Conservation (phyloP, 768 basidiomycete genomes). For the Russula lepida region DNA sequence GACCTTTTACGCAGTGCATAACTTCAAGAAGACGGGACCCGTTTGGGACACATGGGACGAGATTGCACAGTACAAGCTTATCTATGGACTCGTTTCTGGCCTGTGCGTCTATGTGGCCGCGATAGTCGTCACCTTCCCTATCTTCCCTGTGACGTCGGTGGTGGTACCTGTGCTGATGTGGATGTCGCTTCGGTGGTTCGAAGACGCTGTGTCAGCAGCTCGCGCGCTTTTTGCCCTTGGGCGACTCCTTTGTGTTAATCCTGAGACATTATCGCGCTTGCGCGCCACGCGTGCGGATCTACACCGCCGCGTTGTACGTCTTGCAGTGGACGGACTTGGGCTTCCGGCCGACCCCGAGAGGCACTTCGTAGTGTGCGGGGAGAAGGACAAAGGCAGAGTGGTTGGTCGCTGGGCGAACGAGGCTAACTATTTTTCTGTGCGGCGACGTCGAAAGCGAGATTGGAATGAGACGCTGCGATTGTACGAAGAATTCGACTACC, state of each 20-base stretch:
- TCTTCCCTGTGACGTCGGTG: constrained; percentile 47
- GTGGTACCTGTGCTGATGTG: constrained; percentile 75
- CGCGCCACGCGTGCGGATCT: constrained; percentile 47
- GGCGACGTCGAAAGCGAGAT: constrained; percentile 71
- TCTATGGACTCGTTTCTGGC: constrained; percentile 72
- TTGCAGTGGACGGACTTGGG: constrained; percentile 49
- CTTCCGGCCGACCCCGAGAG: constrained; percentile 64
- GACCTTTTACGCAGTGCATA: constrained; percentile 60
- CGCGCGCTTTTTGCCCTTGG: constrained; percentile 60
- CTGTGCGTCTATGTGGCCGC: constrained; percentile 53
- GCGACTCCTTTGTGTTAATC: constrained; percentile 56
- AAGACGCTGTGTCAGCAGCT: constrained; percentile 73
- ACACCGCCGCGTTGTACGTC: constrained; percentile 54
- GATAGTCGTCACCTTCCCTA: constrained; percentile 51
- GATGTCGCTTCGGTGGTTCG: constrained; percentile 83
- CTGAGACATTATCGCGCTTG: constrained; percentile 45
- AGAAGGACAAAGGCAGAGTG: constrained; percentile 64
- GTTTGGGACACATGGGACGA: constrained; percentile 85
- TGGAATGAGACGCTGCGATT: constrained; percentile 83
- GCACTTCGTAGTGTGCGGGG: constrained; percentile 51
- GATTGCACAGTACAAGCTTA: constrained; percentile 82
- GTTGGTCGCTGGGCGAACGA: constrained; percentile 60
- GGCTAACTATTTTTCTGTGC: constrained; percentile 71
- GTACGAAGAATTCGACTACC: constrained; percentile 80
- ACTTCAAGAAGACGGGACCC: constrained; percentile 75